Evolutionary conservation across 805 yeast genomes (phyloP), one percentile per base, ranked within the genome.

Genomic region (Spathaspora passalidarum): DNA sequence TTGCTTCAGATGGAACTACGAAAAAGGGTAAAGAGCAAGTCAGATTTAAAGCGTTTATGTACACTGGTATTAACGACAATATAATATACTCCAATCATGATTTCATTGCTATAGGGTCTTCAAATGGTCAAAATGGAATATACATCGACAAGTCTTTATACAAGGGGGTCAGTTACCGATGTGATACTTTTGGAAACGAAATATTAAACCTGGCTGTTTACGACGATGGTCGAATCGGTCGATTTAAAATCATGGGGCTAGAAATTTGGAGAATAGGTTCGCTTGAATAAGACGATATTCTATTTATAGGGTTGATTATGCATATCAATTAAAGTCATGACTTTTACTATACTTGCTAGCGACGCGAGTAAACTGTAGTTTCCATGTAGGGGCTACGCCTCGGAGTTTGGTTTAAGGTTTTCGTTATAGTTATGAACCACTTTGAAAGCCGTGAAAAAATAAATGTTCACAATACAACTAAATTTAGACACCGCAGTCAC

Each of bases 161-260:
- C 46, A 75, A 76, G 44, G 99, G 98, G 2, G 91, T 89, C 0
- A 81, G 91, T 22, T 83, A 81, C 56, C 75, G 81, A 1, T 86
- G 92, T 43, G 80, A 81, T 21, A 94, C 98, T 0, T 92, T 88
- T 70, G 97, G 96, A 0, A 92, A 94, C 62, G 97, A 89, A 47
- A 81, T 84, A 1, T 69, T 92, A 48, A 69, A 62, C 45, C 59
- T 58, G 8, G 52, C 51, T 4, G 45, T 40, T 34, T 43, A 42
- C 8, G 26, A 39, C 10, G 42, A 42, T 3, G 76, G 84, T 47
- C 56, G 58, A 42, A 49, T 57, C 7, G 81, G 79, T 2, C 86
- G 82, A 58, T 94, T 94, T 63, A 78, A 76, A 44, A 81, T 92
- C 4, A 66, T 85, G 35, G 91, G 86, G 0, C 66, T 92, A 34